phyloP scores from a whole-genome alignment of 371 early-diverging fungal genomes.

The Cokeromyces recurvatus region DNA sequence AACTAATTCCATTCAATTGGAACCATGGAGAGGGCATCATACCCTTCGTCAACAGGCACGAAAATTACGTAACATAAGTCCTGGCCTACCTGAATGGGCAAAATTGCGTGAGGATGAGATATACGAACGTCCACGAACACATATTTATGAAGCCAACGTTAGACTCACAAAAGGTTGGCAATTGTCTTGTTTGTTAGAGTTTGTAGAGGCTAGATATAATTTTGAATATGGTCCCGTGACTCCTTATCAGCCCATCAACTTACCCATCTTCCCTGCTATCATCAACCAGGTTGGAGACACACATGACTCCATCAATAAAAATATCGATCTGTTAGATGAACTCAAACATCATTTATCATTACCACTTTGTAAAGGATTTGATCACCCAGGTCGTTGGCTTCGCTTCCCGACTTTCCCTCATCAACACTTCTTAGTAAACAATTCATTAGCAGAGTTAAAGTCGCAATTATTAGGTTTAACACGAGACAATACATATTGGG shows the following conservation, averaged over 20 bases:
- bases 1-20: slow-evolving; percentile 21
- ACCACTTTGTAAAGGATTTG: slow-evolving; percentile 38
- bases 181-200: slow-evolving; percentile 36
- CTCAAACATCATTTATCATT: slow-evolving; percentile 27
- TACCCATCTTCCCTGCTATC: slow-evolving; percentile 20
- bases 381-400: slow-evolving; percentile 48
- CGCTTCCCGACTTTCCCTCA: slow-evolving; percentile 5
- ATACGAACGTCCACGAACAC: slow-evolving; percentile 25
- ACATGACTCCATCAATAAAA: background rate
- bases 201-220: slow-evolving; percentile 44
- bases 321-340: background rate
- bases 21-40: slow-evolving; percentile 29
- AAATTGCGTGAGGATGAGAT: slow-evolving; percentile 13
- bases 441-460: background rate
- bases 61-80: slow-evolving; percentile 2
- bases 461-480: background rate
- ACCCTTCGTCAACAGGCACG: slow-evolving; percentile 15
- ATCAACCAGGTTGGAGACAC: background rate
- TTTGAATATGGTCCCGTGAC: slow-evolving; percentile 39
- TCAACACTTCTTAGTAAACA: too few species aligned
- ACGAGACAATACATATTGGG: slow-evolving; percentile 33
- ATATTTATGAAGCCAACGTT: slow-evolving; percentile 46
- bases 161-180: slow-evolving; percentile 27
- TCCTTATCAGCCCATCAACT: slow-evolving; percentile 26
- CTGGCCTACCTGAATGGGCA: slow-evolving; percentile 22